Conservation (phyloP, 768 basidiomycete species). For the Naganishia friedmannii region DNA sequence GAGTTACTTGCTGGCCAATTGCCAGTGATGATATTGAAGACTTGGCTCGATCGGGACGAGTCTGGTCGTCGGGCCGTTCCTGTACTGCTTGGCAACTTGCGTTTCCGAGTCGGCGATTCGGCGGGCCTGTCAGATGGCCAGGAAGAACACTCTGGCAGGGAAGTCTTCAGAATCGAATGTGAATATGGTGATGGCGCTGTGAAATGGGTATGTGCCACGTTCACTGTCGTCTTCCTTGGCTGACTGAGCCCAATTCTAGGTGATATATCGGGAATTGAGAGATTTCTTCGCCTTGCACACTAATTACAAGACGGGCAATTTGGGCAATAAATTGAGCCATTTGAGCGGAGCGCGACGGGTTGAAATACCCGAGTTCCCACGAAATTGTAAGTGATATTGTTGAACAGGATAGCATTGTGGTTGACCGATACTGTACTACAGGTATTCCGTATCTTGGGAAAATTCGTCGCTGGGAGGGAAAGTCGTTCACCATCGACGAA, state of each 20-base stretch:
- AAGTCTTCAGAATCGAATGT: slow-evolving; percentile 59
- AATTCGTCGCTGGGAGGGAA: slow-evolving; percentile 67
- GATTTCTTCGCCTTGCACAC: slow-evolving; percentile 87
- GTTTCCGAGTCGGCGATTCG: slow-evolving; percentile 52
- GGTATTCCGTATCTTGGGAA: slow-evolving; percentile 83
- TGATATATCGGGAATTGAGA: slow-evolving; percentile 68
- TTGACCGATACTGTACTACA: slow-evolving; percentile 42
- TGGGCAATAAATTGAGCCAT: slow-evolving; percentile 54
- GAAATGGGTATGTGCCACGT: slow-evolving; percentile 76
- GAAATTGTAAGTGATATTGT: slow-evolving; percentile 54
- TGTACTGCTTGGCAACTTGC: slow-evolving; percentile 48
- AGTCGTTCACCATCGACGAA: slow-evolving; percentile 57
- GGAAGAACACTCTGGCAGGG: slow-evolving; percentile 42
- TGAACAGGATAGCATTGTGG: slow-evolving; percentile 52
- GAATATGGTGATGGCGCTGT: slow-evolving; percentile 89
- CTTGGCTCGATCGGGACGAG: slow-evolving; percentile 52
- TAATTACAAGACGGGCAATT: slow-evolving; percentile 80
- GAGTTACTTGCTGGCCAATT: slow-evolving; percentile 51
- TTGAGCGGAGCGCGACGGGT: slow-evolving; percentile 67
- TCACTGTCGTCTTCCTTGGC: background rate
- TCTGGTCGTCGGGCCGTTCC: slow-evolving; percentile 51
- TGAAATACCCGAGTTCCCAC: slow-evolving; percentile 86
- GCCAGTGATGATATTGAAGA: slow-evolving; percentile 52
- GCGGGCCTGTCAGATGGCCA: slow-evolving; percentile 41
- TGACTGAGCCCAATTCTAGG: slow-evolving; percentile 33